phyloP scores from a whole-genome alignment of 2,329 filamentous ascomycete genomes.

The Aspergillus transmontanensis region DNA sequence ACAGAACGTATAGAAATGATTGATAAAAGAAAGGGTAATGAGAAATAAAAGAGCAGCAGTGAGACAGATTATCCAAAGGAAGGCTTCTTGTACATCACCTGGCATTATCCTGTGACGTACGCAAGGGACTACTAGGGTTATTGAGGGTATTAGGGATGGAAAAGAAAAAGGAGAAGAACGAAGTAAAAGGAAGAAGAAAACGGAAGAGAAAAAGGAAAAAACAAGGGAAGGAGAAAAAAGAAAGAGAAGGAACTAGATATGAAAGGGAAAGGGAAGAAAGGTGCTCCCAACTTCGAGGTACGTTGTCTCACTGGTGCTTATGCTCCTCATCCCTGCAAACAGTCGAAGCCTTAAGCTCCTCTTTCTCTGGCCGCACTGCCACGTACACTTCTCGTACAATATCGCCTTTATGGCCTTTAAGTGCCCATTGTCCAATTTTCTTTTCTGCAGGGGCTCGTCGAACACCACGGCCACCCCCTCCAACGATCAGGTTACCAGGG shows the following conservation, averaged over 20 bases:
- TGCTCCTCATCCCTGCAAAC: slow-evolving; percentile 31
- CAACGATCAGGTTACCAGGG: slow-evolving; percentile 78
- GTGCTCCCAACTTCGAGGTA: neutral
- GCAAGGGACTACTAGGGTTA: neutral
- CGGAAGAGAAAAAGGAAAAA: neutral
- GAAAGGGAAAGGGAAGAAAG: neutral
- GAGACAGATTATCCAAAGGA: neutral
- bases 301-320: neutral
- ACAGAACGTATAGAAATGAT: neutral
- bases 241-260: neutral
- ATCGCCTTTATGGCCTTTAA: slow-evolving; percentile 66
- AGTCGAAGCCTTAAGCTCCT: slow-evolving; percentile 23
- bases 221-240: neutral
- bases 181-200: neutral
- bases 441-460: slow-evolving; percentile 61
- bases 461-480: slow-evolving; percentile 73
- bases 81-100: neutral
- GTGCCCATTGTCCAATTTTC: slow-evolving; percentile 74
- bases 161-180: neutral
- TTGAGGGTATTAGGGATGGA: neutral
- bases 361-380: slow-evolving; percentile 45
- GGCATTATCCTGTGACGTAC: neutral
- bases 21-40: neutral
- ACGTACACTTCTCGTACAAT: slow-evolving; percentile 68
- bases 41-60: neutral